Percentiles rank a stretch among this genome's conserved stretches.
Conservation (phyloP, 73 alveolate genomes). For the Paramecium octaurelia region DNA sequence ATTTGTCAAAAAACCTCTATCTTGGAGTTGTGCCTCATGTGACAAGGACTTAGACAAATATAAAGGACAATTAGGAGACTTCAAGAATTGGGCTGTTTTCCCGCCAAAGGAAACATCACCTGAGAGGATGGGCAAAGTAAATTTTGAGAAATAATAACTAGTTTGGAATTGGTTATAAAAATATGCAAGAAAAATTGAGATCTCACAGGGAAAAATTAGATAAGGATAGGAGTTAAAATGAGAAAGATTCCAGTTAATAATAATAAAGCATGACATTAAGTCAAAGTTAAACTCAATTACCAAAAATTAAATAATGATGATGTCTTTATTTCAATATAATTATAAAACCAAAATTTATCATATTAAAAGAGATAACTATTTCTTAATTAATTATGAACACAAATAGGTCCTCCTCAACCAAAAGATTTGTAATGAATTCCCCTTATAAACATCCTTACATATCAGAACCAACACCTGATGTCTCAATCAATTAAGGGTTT, state of each 20-base stretch:
- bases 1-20: constrained; percentile 53
- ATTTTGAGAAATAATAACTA: neutral
- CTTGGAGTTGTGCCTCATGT: constrained; percentile 64
- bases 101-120: constrained; percentile 66
- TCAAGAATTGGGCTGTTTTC: constrained; percentile 54
- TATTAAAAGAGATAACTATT: neutral
- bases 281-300: constrained; percentile 25
- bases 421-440: neutral
- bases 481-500: neutral
- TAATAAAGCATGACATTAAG: neutral
- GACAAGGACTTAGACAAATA: constrained; percentile 52
- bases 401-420: neutral
- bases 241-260: neutral
- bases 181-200: constrained; percentile 6
- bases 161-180: constrained; percentile 36
- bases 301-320: constrained; percentile 13
- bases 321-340: neutral
- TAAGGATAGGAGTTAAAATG: constrained; percentile 3
- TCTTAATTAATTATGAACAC: neutral
- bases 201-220: constrained; percentile 16
- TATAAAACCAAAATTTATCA: neutral
- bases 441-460: neutral
- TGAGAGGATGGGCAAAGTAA: constrained; percentile 63
- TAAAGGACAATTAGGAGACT: constrained; percentile 57
- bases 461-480: neutral